Evolutionary conservation across 148 eudicot genomes (phyloP).

Genomic region (Beta vulgaris): DNA sequence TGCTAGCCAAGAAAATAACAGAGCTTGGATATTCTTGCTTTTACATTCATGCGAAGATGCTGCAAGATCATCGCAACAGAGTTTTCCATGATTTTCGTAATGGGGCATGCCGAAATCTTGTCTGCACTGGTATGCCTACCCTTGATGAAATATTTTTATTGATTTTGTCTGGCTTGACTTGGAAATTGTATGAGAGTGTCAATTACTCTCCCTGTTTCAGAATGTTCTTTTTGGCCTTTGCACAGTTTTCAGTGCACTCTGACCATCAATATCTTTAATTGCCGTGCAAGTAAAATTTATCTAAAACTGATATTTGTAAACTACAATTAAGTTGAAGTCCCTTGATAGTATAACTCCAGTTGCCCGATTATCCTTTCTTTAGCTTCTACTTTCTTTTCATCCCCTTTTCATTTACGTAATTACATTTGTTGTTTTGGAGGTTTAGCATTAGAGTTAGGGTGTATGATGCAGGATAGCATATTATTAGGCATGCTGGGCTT

Average conservation of each 20-base stretch:
- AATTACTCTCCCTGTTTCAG: too few species aligned
- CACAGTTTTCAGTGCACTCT: too few species aligned
- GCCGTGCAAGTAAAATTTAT: too few species aligned
- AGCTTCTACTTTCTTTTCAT: not conserved
- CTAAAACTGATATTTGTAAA: too few species aligned
- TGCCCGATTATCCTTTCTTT: not conserved
- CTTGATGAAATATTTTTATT: not conserved
- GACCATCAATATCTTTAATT: too few species aligned
- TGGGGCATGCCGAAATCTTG: conserved; percentile 95
- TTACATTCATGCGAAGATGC: conserved; percentile 92
- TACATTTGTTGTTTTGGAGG: too few species aligned
- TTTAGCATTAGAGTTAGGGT: too few species aligned
- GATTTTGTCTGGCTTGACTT: not conserved
- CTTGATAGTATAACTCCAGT: not conserved
- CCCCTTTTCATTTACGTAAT: too few species aligned
- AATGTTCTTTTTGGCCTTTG: too few species aligned
- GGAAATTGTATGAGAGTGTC: not conserved
- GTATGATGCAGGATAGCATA: too few species aligned
- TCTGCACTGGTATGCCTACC: conserved; percentile 70
- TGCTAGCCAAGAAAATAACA: conserved; percentile 85
- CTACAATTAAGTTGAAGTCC: not conserved
- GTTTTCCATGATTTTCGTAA: conserved; percentile 91
- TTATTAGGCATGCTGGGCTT: not conserved
- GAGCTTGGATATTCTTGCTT: conserved; percentile 92
- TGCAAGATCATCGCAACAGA: conserved; percentile 92